phyloP scores from a whole-genome alignment of 2,329 filamentous ascomycete species.

The Aspergillus sp. region DNA sequence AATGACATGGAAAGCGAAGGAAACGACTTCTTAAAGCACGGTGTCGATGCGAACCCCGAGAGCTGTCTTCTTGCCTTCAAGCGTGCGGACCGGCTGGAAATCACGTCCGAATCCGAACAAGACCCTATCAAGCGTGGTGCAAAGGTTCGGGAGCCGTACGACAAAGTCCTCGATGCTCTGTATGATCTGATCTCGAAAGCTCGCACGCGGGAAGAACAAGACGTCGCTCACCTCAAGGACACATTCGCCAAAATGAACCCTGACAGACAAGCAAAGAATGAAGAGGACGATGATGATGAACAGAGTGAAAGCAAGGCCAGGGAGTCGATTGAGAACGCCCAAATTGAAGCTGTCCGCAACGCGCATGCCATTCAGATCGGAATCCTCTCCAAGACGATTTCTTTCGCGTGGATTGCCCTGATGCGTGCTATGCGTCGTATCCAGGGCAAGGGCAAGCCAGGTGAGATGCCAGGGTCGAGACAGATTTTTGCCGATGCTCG shows the following conservation, averaged over 20 bases:
- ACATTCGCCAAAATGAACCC: constrained; percentile 47
- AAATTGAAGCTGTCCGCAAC: constrained; percentile 60
- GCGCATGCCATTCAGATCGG: constrained; percentile 71
- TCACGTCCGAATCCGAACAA: constrained; percentile 73
- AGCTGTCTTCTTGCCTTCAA: constrained; percentile 88
- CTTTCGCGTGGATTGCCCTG: constrained; percentile 90
- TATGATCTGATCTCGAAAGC: constrained; percentile 78
- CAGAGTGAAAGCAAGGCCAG: constrained; percentile 48
- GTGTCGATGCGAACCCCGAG: constrained; percentile 87
- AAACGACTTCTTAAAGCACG: constrained; percentile 75
- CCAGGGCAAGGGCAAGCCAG: constrained; percentile 76
- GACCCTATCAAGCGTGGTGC: constrained; percentile 63
- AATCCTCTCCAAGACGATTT: constrained; percentile 78
- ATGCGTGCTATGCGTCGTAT: constrained; percentile 93
- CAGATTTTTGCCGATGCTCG: constrained; percentile 88
- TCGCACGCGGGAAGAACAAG: constrained; percentile 64
- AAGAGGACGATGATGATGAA: constrained; percentile 57
- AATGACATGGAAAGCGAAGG: constrained; percentile 72
- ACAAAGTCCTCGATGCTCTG: constrained; percentile 79
- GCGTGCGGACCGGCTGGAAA: constrained; percentile 82
- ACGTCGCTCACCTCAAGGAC: constrained; percentile 55
- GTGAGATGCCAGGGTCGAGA: constrained; percentile 70
- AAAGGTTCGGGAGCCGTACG: constrained; percentile 78
- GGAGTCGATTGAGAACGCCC: constrained; percentile 53
- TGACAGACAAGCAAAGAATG: constrained; percentile 37